These are phyloP conservation scores for Silene noctiflora DNA, from an alignment of 179 eudicot species.

Conservation along the genomic window DNA sequence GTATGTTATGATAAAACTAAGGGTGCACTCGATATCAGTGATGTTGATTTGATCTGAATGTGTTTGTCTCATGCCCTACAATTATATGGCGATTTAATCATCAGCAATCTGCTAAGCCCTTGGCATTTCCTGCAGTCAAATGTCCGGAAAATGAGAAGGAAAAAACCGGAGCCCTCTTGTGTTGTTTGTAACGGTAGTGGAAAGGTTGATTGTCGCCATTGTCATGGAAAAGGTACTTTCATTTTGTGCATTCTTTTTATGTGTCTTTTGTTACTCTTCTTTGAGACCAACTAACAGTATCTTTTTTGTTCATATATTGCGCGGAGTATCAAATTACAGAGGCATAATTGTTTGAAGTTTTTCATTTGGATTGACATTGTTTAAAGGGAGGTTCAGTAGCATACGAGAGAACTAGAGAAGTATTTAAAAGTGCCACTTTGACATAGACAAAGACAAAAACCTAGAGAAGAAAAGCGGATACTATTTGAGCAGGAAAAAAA, in stretches of 20 bases:
- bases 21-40: no score
- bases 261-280: not conserved
- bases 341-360: not conserved
- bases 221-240: slow-evolving; percentile 64
- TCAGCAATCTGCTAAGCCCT: not conserved
- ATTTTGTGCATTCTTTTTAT: slow-evolving; percentile 17
- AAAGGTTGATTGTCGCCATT: slow-evolving; percentile 61
- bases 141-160: slow-evolving; percentile 48
- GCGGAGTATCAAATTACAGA: not conserved
- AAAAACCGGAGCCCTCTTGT: slow-evolving; percentile 63
- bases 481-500: no score
- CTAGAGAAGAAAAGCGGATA: no score
- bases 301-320: not conserved
- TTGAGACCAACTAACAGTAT: not conserved
- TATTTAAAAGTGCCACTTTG: not conserved
- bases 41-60: no score
- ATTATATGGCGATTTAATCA: not conserved
- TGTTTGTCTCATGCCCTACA: not conserved
- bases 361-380: not conserved
- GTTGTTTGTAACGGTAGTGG: slow-evolving; percentile 74
- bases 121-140: slow-evolving; percentile 51
- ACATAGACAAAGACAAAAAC: not conserved
- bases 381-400: not conserved
- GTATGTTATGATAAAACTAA: no score
- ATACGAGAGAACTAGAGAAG: not conserved